Evolutionary conservation across 2,329 filamentous ascomycete genomes (phyloP), one percentile per base, ranked within the genome.

Genomic region (Aureobasidium sp.): DNA sequence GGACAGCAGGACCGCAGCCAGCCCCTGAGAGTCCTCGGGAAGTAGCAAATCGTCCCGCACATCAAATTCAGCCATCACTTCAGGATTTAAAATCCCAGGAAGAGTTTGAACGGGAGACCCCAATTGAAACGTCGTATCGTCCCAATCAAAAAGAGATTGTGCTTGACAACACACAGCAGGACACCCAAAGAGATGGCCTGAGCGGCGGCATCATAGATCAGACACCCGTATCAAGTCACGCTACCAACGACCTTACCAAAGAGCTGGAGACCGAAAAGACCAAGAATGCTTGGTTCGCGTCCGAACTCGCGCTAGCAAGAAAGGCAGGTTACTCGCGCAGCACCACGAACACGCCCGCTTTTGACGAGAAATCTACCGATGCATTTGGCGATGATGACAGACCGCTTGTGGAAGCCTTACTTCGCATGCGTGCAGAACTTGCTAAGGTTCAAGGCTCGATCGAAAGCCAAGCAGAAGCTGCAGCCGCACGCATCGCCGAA

Each of bases 251-350:
- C 0, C 69, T 96, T 11, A 76, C 88, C 12, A 91, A 93, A 66
- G 93, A 98, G 66, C 76, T 98, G 2, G 91, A 98, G 65, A 78
- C 83, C 7, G 79, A 85, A 3, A 88, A 88, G 63, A 93, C 86
- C 64, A 82, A 87, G 48, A 97, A 95, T 70, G 91, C 91, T 0
- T 98, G 93, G 93, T 96, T 95, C 68, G 89, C 90, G 6, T 96
- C 91, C 0, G 93, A 98, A 70, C 76, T 98, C 40, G 89, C 95
- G 55, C 75, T 98, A 58, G 94, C 93, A 6, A 83, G 87, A 45
- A 95, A 95, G 70, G 82, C 88, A 35, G 93, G 93, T 4, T 98
- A 97, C 64, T 80, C 88, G 57, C 74, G 82, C 2, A 82, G 83
- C 10, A 54, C 61, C 2, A 55, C 57, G 1, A 79, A 82, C 22